Conservation (phyloP, 2,329 filamentous ascomycete genomes). For the Curvularia hawaiiensis region DNA sequence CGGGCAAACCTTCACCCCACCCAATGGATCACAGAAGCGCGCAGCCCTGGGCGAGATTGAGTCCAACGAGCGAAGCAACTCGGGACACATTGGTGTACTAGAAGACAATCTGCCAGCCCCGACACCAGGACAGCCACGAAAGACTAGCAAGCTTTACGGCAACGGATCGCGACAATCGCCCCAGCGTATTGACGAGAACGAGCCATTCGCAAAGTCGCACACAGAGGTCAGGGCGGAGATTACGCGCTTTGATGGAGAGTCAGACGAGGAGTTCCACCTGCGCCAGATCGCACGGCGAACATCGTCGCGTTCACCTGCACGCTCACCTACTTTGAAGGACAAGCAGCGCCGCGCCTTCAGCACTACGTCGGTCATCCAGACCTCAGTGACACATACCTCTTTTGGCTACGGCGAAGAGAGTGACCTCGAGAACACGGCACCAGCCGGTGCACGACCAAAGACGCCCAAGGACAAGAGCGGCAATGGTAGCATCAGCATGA, state of each 20-base stretch:
- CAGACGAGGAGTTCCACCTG: slow-evolving; percentile 82
- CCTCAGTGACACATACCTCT: slow-evolving; percentile 42
- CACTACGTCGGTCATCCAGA: slow-evolving; percentile 65
- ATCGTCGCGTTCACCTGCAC: slow-evolving; percentile 64
- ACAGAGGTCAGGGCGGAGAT: slow-evolving; percentile 65
- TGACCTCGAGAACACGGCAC: slow-evolving; percentile 53
- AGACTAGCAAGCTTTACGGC: slow-evolving; percentile 78
- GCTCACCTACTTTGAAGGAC: slow-evolving; percentile 62
- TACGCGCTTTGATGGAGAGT: slow-evolving; percentile 66
- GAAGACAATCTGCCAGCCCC: slow-evolving; percentile 94
- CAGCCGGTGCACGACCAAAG: slow-evolving; percentile 47
- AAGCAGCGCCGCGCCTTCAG: slow-evolving; percentile 74
- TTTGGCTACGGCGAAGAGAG: slow-evolving; percentile 50
- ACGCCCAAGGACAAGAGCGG: slow-evolving; percentile 52
- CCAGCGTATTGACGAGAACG: slow-evolving; percentile 53
- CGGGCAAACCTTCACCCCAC: slow-evolving; percentile 79
- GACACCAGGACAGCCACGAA: slow-evolving; percentile 93
- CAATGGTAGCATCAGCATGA: slow-evolving; percentile 52
- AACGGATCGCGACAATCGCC: slow-evolving; percentile 50
- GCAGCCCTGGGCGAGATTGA: slow-evolving; percentile 94
- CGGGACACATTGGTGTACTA: slow-evolving; percentile 64
- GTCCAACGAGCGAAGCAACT: slow-evolving; percentile 66
- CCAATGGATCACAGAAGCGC: slow-evolving; percentile 76
- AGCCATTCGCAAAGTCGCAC: slow-evolving; percentile 57
- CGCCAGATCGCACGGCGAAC: slow-evolving; percentile 66